Conservation (phyloP, 805 yeast genomes). For the Ogataea nakhonphanomensis region DNA sequence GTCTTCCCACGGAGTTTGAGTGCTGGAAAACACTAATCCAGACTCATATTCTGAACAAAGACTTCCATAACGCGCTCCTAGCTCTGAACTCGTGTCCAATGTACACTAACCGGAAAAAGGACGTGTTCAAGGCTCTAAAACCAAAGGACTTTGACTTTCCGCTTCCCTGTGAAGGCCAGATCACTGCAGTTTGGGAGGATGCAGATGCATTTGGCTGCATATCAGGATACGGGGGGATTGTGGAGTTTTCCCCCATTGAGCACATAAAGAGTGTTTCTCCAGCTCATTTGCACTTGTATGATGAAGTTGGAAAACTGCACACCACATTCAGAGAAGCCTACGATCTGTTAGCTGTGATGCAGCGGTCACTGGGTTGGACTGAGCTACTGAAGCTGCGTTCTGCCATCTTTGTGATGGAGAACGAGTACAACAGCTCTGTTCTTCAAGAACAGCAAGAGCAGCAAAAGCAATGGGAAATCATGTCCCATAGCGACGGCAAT, state of each 20-base stretch:
- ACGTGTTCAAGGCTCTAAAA: conserved; percentile 40
- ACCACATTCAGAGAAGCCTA: conserved; percentile 61
- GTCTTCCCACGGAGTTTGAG: conserved; percentile 73
- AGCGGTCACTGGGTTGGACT: conserved; percentile 80
- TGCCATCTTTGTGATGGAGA: conserved; percentile 76
- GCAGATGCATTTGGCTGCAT: conserved; percentile 31
- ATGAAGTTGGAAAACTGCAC: conserved; percentile 43
- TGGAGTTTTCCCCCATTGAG: conserved; percentile 30
- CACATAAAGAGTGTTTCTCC: conserved; percentile 47
- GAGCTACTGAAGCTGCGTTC: conserved; percentile 62
- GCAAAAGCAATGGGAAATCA: conserved; percentile 9
- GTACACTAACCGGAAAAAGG: conserved; percentile 46
- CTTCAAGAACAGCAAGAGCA: conserved; percentile 18
- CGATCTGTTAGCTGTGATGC: conserved; percentile 65
- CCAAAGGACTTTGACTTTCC: conserved; percentile 46
- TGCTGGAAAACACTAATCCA: conserved; percentile 67
- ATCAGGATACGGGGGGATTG: conserved; percentile 33
- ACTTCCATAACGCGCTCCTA: conserved; percentile 57
- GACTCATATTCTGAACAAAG: conserved; percentile 52
- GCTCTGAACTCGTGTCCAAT: conserved; percentile 76
- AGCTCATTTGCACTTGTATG: conserved; percentile 43
- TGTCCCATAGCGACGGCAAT: conserved; percentile 1
- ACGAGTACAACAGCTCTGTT: conserved; percentile 45
- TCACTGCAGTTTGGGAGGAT: conserved; percentile 46
- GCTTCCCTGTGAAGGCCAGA: conserved; percentile 51